These are phyloP conservation scores for Aegilops bicornis DNA, from an alignment of 176 grass and related monocot species.

Conservation along the genomic window DNA sequence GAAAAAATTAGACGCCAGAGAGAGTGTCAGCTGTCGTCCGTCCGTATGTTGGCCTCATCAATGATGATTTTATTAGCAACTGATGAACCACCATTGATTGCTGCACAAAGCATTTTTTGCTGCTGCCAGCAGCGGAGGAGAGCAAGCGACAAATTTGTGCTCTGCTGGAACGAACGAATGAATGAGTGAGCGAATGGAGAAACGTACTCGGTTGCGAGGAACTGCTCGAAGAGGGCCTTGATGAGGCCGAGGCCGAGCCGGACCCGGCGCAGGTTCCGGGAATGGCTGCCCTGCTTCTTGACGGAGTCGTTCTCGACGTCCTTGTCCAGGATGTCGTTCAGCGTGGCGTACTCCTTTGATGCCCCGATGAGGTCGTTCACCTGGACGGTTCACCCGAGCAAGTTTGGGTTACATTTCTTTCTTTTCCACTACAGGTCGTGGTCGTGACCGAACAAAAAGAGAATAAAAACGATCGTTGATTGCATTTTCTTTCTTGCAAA, in stretches of 20 bases:
- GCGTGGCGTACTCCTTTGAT: slow-evolving; percentile 63
- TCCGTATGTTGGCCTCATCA: background rate
- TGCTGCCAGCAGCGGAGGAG: background rate
- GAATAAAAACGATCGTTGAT: background rate
- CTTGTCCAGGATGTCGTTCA: slow-evolving; percentile 79
- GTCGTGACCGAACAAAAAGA: background rate
- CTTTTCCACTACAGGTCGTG: background rate
- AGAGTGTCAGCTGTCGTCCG: slow-evolving; percentile 10
- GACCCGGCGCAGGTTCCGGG: slow-evolving; percentile 88
- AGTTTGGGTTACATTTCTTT: background rate
- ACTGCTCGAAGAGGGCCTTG: slow-evolving; percentile 79
- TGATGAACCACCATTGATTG: background rate
- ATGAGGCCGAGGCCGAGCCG: slow-evolving; percentile 93
- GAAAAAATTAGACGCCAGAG: slow-evolving; percentile 34
- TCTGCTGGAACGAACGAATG: background rate
- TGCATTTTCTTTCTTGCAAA: slow-evolving; percentile 15
- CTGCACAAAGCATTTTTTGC: background rate
- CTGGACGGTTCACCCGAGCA: slow-evolving; percentile 33
- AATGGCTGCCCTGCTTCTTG: slow-evolving; percentile 95
- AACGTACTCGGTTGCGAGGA: slow-evolving; percentile 70
- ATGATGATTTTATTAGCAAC: background rate
- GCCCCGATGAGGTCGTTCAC: slow-evolving; percentile 89
- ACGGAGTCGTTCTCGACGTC: slow-evolving; percentile 71
- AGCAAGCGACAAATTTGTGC: background rate
- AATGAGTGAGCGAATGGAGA: background rate